Evolutionary conservation across 2,329 filamentous ascomycete genomes (phyloP), one percentile per base, ranked within the genome.

Genomic region (Dactylellina parvicollis): DNA sequence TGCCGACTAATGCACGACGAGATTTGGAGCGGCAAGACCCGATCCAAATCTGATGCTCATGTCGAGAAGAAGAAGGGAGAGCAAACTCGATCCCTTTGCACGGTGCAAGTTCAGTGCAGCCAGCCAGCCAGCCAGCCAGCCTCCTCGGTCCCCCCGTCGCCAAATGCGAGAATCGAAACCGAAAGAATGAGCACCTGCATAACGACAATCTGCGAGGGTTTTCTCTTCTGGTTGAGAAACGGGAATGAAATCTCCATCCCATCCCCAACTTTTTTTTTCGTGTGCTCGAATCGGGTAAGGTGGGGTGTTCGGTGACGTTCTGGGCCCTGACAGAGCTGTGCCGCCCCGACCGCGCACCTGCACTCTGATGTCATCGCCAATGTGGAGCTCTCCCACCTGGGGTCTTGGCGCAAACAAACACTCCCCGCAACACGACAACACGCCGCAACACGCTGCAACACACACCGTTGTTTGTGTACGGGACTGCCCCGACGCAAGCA

Each of bases 281-380:
- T 49, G 44, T 26, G 44, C 5, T 20, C 38, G 5, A 49, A 38
- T 38, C 20, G 30, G 18, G 40, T 46, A 34, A 26, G 47, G 24
- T 30, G 22, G 26, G 24, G 5, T 12, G 46, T 50, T 36, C 28
- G 9, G 14, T 24, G 60, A 60, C 26, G 69, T 65, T 73, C 69
- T 73, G 69, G 69, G 60, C 69, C 69, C 54, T 67, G 62, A 52
- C 59, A 44, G 47, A 67, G 22, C 62, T 60, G 66, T 60, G 60
- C 69, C 69, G 69, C 61, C 69, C 60, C 69, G 60, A 46, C 22
- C 47, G 49, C 38, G 32, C n/a, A 28, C 52, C 60, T 61, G 60
- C 36, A 16, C 18, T 16, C 16, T 73, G 69, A 73, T 54, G 57
- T 73, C 69, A 73, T 72, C 32, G 34, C 52, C 47, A 34, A 46